Percentiles rank a stretch among this genome's conserved stretches.
Evolutionary conservation across 805 yeast species (phyloP).

Genomic region (Suhomyces faveliae): DNA sequence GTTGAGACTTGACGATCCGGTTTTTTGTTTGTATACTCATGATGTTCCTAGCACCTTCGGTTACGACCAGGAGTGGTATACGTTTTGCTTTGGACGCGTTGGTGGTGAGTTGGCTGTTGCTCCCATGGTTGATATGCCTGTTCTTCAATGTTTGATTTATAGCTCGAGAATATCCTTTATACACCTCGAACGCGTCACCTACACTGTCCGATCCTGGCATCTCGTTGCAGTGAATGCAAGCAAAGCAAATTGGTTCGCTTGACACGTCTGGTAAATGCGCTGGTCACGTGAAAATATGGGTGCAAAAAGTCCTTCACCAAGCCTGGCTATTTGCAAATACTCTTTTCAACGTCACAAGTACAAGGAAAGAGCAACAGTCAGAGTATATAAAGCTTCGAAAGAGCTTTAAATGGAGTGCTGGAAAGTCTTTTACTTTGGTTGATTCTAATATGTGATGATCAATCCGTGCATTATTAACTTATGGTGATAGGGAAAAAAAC

Average conservation of each 20-base stretch:
- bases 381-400: neutral
- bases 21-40: neutral
- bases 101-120: neutral
- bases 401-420: too few species aligned
- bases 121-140: neutral
- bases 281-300: neutral
- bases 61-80: neutral
- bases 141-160: too few species aligned
- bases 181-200: constrained; percentile 11
- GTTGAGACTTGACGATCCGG: neutral
- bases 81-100: neutral
- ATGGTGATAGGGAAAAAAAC: too few species aligned
- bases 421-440: too few species aligned
- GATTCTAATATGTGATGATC: too few species aligned
- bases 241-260: too few species aligned
- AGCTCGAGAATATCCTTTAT: constrained; percentile 8
- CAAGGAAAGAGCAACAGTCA: neutral
- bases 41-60: neutral
- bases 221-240: too few species aligned
- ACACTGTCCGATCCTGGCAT: neutral
- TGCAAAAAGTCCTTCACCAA: too few species aligned
- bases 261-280: neutral
- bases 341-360: too few species aligned
- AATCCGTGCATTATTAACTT: too few species aligned
- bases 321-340: neutral